phyloP scores from a whole-genome alignment of 2,329 filamentous ascomycete species.

The Cadophora sp. region DNA sequence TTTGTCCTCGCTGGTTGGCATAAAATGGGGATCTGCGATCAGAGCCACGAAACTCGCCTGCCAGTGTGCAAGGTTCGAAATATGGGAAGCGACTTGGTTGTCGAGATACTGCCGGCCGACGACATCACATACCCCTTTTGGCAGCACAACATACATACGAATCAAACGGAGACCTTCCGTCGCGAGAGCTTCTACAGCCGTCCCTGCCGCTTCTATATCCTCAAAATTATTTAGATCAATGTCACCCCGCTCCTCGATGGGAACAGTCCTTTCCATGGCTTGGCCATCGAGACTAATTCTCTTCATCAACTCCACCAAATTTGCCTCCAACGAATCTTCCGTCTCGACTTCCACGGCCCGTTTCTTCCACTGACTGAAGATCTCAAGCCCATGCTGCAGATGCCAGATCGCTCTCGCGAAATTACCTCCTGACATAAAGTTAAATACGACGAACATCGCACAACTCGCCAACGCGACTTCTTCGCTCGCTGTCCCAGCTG shows the following conservation, averaged over 20 bases:
- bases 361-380: constrained; percentile 35
- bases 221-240: not conserved
- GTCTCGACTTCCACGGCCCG: not conserved
- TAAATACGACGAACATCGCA: constrained; percentile 59
- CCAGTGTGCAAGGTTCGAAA: constrained; percentile 1
- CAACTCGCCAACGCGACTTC: constrained; percentile 52
- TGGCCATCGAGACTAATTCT: constrained; percentile 16
- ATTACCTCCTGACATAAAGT: constrained; percentile 57
- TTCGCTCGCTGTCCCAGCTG: constrained; percentile 42
- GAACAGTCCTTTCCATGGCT: constrained; percentile 9
- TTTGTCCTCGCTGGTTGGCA: not conserved
- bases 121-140: not conserved
- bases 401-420: constrained; percentile 51
- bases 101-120: not conserved
- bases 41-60: not conserved
- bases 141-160: not conserved
- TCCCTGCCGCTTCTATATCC: not conserved
- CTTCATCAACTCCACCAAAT: constrained; percentile 21
- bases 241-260: not conserved
- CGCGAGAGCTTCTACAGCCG: not conserved
- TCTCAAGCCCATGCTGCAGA: constrained; percentile 43
- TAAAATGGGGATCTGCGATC: not conserved
- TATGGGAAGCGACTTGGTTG: not conserved
- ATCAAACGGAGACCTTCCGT: constrained; percentile 6
- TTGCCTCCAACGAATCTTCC: constrained; percentile 26